These are phyloP conservation scores for Prinsepia uniflora DNA, from an alignment of 306 rosid species.

Conservation along the genomic window DNA sequence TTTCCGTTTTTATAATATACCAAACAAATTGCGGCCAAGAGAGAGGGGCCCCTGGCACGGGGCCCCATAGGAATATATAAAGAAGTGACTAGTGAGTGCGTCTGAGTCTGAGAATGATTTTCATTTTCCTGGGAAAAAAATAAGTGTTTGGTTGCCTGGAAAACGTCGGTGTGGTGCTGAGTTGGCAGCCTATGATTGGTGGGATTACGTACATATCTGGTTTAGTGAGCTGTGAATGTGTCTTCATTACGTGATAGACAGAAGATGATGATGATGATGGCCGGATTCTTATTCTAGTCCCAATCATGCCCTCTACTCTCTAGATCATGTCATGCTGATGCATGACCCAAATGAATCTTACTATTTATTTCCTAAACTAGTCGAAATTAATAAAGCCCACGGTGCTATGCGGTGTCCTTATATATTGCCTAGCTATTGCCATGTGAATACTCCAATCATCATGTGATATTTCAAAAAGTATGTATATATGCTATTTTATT, in stretches of 20 bases:
- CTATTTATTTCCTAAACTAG: background rate
- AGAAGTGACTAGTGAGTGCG: background rate
- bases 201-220: conserved; percentile 1
- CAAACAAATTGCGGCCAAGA: background rate
- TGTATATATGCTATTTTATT: too few species aligned
- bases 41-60: background rate
- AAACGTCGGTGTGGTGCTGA: background rate
- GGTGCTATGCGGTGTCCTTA: background rate
- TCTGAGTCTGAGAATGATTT: background rate
- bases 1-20: background rate
- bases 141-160: conserved; percentile 6
- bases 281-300: background rate
- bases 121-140: background rate
- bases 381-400: background rate
- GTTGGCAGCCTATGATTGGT: conserved; percentile 4
- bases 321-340: too few species aligned
- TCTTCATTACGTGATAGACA: background rate
- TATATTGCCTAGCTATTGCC: background rate
- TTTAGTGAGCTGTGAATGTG: conserved; percentile 1
- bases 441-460: background rate
- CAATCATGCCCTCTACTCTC: background rate
- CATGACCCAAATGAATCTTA: too few species aligned
- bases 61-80: background rate
- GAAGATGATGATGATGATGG: background rate
- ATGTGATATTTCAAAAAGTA: too few species aligned